Percentiles rank a stretch among this genome's conserved stretches.
Conservation (phyloP, 345 rosid genomes). For the Gynandropsis gynandra region DNA sequence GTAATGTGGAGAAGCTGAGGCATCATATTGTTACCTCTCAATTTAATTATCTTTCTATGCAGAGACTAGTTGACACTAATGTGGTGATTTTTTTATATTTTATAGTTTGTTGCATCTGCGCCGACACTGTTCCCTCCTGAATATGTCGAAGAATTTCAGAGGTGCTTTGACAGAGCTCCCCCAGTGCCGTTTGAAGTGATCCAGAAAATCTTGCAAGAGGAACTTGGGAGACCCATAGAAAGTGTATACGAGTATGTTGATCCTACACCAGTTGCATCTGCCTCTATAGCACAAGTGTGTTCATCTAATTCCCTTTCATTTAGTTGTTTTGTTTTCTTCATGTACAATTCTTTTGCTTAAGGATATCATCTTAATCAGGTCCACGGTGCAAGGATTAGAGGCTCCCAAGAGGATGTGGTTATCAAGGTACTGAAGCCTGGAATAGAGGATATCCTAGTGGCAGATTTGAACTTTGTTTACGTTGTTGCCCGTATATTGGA, state of each 20-base stretch:
- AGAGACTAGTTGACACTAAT: not conserved
- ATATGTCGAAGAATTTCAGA: conserved; percentile 85
- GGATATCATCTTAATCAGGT: conserved; percentile 43
- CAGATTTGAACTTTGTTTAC: conserved; percentile 87
- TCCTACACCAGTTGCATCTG: conserved; percentile 89
- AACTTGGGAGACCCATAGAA: conserved; percentile 80
- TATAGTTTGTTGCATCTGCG: conserved; percentile 87
- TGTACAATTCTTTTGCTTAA: conserved; percentile 17
- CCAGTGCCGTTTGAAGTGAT: conserved; percentile 71
- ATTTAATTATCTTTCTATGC: not conserved
- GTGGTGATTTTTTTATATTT: not conserved
- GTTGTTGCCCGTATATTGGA: conserved; percentile 86
- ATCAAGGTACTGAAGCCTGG: conserved; percentile 94
- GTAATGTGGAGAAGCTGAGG: conserved; percentile 5
- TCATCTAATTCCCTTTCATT: conserved; percentile 6
- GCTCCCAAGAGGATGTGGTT: conserved; percentile 84
- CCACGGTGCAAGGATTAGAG: conserved; percentile 85
- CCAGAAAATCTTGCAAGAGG: conserved; percentile 67
- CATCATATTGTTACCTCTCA: conserved; percentile 1
- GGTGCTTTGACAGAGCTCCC: conserved; percentile 89
- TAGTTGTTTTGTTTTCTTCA: conserved; percentile 10
- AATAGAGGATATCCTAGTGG: conserved; percentile 79
- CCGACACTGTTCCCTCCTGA: conserved; percentile 87
- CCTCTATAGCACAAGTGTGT: conserved; percentile 88
- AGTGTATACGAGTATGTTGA: conserved; percentile 77